These are phyloP conservation scores for Megacollybia platyphylla DNA, from an alignment of 1,284 basidiomycete species.

Conservation along the genomic window DNA sequence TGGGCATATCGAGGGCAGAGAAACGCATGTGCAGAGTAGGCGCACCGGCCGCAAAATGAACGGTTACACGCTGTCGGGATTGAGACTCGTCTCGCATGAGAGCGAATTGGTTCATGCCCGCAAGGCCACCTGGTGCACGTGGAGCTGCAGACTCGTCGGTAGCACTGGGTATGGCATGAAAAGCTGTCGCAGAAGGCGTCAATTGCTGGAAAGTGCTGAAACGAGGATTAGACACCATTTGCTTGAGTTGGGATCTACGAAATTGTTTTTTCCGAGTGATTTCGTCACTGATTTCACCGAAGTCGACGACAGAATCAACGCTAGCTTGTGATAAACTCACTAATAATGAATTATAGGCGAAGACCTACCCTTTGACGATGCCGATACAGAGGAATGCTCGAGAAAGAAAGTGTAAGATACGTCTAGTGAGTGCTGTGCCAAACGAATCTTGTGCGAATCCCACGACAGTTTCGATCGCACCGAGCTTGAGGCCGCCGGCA, in stretches of 20 bases:
- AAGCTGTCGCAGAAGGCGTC: conserved; percentile 24
- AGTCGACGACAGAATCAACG: conserved; percentile 1
- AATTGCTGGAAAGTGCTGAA: conserved; percentile 40
- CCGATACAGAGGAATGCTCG: conserved; percentile 46
- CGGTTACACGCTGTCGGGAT: conserved; percentile 36
- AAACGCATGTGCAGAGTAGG: conserved; percentile 53
- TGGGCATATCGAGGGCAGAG: conserved; percentile 37
- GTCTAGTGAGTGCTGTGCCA: conserved; percentile 34
- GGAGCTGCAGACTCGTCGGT: conserved; percentile 3
- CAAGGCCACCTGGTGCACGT: conserved; percentile 6
- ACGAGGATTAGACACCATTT: conserved; percentile 41
- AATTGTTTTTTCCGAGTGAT: conserved; percentile 12
- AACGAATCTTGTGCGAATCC: conserved; percentile 49
- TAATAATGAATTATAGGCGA: not conserved
- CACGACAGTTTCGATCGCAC: conserved; percentile 48
- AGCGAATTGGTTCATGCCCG: conserved; percentile 15
- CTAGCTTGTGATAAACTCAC: not conserved
- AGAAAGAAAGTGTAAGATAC: conserved; percentile 41
- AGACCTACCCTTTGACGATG: conserved; percentile 47
- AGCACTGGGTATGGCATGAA: conserved; percentile 13
- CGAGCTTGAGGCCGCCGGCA: conserved; percentile 41
- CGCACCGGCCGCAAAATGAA: conserved; percentile 33
- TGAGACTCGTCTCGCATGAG: conserved; percentile 3
- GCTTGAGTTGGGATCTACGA: conserved; percentile 22
- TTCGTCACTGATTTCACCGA: conserved; percentile 18